Base-by-base conservation (phyloP, 1,284 basidiomycete species). In the Ustilago crameri region DNA sequence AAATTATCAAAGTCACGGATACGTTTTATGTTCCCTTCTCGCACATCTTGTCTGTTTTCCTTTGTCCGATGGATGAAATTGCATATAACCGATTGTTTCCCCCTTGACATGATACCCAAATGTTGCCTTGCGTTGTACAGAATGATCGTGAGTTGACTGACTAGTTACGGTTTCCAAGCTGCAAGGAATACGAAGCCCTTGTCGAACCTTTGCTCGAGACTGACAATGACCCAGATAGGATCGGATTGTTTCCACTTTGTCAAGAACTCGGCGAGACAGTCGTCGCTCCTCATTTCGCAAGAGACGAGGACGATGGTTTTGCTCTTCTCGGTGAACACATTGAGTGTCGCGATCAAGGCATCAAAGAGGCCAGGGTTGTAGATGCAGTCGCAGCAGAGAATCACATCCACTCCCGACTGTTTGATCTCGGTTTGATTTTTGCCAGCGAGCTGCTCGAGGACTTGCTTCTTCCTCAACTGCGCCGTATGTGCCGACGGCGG, bases 361-460 rank as follows among this genome's bases (percentile, higher is more conserved):
- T 54, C 37, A 40, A 82, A 79, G 10, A 82, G 58, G 5, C 52
- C 49, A 3, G 80, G 79, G 34, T 81, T 82, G 65, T 75, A 81
- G 55, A 81, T 73, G 63, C 75, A 78, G 44, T 81, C 77, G 43
- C 73, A 57, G 49, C 75, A 75, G 34, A 79, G 27, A 37, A 79
- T 61, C 18, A 78, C 22, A n/a, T 76, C 74, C 69, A 5, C 62
- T 62, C 23, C 47, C 52, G 18, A 41, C 23, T 17, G 14, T 47
- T 5, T 1, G 35, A n/a, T 49, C 45, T 14, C 18, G n/a, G 2
- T 34, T 3, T 8, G 10, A 44, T 41, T 17, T 9, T 3, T 27
- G 27, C 15, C 17, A 26, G 43, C 23, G 23, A 71, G 37, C 9
- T 62, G 68, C 3, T 54, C 44, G 26, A 71, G 58, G 22, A 71